A percentile compares a stretch with the other conserved stretches of the same genome.
phyloP scores from a whole-genome alignment of 257 asterid species.

The Craterostigma plantagineum region DNA sequence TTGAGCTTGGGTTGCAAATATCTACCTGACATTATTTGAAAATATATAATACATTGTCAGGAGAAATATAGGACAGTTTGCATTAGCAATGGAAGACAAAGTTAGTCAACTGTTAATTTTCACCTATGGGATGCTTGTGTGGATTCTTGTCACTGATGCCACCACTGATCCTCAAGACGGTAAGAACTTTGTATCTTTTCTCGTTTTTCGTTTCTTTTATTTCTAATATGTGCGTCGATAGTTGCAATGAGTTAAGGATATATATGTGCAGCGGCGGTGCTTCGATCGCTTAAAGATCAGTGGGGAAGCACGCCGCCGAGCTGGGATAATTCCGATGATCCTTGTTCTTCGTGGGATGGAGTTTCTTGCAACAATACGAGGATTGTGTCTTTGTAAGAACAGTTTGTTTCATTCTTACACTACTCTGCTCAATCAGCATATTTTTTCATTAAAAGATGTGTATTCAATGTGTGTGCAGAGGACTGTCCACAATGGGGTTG shows the following conservation, averaged over 20 bases:
- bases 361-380: slow-evolving; percentile 58
- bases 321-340: slow-evolving; percentile 67
- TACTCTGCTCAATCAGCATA: neutral
- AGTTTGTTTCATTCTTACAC: neutral
- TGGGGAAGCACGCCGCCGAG: slow-evolving; percentile 65
- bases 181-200: slow-evolving; percentile 9
- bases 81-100: slow-evolving; percentile 14
- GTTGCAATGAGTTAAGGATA: neutral
- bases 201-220: neutral
- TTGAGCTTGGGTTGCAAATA: slow-evolving; percentile 8
- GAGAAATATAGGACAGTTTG: neutral
- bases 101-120: slow-evolving; percentile 8
- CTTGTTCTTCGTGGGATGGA: slow-evolving; percentile 78
- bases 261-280: slow-evolving; percentile 48
- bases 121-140: slow-evolving; percentile 9
- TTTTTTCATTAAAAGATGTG: neutral
- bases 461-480: slow-evolving; percentile 27
- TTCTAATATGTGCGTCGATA: neutral
- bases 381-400: slow-evolving; percentile 61
- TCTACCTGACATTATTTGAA: slow-evolving; percentile 7
- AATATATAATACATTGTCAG: neutral
- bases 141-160: slow-evolving; percentile 9
- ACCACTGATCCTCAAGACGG: slow-evolving; percentile 35
- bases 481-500: slow-evolving; percentile 74
- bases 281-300: slow-evolving; percentile 59